Base-by-base conservation (phyloP, 75 land plant genomes). In the Pinus albicaulis region DNA sequence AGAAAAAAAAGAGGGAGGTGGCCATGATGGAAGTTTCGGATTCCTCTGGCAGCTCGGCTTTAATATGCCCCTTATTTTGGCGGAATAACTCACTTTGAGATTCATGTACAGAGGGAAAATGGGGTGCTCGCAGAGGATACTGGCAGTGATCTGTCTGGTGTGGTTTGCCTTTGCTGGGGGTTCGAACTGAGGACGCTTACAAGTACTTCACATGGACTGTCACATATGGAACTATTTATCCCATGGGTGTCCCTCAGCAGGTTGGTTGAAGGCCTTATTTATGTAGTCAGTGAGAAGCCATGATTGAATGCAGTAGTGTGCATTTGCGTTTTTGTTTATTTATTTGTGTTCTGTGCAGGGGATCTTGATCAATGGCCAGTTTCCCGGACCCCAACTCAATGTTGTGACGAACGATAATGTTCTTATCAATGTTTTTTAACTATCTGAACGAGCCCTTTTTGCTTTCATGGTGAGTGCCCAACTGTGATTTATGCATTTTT, bases 351-450 rank as follows among this genome's bases (percentile, higher is more conserved):
- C 22, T 23, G 19, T 80, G 72, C 81, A 92, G 95, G 92, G 88
- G 8, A 89, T 93, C 59, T 55, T 79, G 31, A 91, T 93, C 57
- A 93, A 91, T 75, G 91, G 86, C 2, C 80, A 74, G 61, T 93
- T 93, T 52, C 95, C 93, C 7, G 95, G 95, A 5, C 95, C 95
- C 31, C 74, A 83, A 24, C 69, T 93, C 68, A 76, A 91, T 48
- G 59, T 83, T 25, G 78, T 83, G 12, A 91, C 95, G 55, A 91
- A 93, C 52, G 84, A 89, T 74, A 73, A 76, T 58, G 14, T 93
- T 4, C 57, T 76, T 22, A 70, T 93, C 78, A 93, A 87, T 61
- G 86, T 91, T 23, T 7, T 76, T 53, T 76, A 93, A 91, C 75
- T 36, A 79, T 3, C 58, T 93, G 57, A 82, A 81, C 56, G 89